Evolutionary conservation across 768 basidiomycete species (phyloP).

Genomic region (Suillus brevipes): DNA sequence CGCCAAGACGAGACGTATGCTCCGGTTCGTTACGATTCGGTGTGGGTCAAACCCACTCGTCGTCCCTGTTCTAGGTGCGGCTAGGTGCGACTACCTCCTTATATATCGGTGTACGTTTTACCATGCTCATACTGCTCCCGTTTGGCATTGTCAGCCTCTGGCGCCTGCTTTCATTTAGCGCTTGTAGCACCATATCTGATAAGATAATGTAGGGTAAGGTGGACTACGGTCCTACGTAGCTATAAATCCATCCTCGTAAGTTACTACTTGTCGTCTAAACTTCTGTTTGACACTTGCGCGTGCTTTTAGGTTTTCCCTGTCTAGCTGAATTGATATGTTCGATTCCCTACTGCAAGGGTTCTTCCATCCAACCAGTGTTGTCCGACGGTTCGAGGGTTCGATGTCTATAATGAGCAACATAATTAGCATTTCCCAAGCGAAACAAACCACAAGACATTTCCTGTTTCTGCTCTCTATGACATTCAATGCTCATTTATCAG

Average conservation of each 20-base stretch:
- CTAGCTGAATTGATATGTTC: not conserved
- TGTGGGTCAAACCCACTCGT: not conserved
- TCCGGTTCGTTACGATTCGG: slow-evolving; percentile 5
- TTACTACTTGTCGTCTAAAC: not conserved
- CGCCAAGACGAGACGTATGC: slow-evolving; percentile 6
- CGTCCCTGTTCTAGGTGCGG: not conserved
- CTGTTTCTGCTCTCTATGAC: not conserved
- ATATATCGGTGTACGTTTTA: not conserved
- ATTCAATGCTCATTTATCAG: not conserved
- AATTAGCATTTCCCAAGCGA: not conserved
- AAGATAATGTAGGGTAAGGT: not conserved
- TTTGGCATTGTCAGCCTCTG: not conserved
- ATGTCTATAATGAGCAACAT: not conserved
- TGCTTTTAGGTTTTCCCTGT: not conserved
- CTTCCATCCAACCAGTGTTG: not conserved
- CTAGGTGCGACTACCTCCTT: not conserved
- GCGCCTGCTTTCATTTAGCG: not conserved
- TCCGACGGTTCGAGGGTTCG: not conserved
- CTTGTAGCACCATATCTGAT: not conserved
- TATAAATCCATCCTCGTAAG: not conserved
- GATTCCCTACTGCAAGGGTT: not conserved
- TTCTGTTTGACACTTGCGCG: not conserved
- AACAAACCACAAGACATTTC: not conserved
- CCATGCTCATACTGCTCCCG: not conserved
- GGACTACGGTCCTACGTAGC: not conserved